Conservation (phyloP, 495 filamentous ascomycete genomes). For the Penicillium chermesinum region DNA sequence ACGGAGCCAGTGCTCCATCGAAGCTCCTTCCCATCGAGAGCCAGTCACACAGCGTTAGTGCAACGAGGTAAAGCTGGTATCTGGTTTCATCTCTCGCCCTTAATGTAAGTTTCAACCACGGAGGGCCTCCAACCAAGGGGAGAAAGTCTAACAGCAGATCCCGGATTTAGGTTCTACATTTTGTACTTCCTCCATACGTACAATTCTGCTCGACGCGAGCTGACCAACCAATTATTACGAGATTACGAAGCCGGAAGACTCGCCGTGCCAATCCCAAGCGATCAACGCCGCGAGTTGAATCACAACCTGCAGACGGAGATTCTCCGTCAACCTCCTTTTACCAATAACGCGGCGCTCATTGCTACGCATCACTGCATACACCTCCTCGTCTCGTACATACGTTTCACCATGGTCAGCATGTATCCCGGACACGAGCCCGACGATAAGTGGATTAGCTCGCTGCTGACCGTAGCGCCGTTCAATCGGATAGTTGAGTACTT, state of each 20-base stretch:
- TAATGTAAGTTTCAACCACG: slow-evolving; percentile 29
- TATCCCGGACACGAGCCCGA: slow-evolving; percentile 27
- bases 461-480: slow-evolving; percentile 41
- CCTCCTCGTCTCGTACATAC: slow-evolving; percentile 37
- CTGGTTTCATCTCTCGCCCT: slow-evolving; percentile 37
- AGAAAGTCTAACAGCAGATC: neutral
- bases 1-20: slow-evolving; percentile 29
- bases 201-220: slow-evolving; percentile 37
- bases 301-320: slow-evolving; percentile 36
- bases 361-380: slow-evolving; percentile 45
- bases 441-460: slow-evolving; percentile 42
- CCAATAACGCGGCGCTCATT: slow-evolving; percentile 37
- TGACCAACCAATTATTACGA: slow-evolving; percentile 36
- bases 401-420: slow-evolving; percentile 26
- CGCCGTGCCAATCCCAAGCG: slow-evolving; percentile 32
- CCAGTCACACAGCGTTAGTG: slow-evolving; percentile 30
- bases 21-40: slow-evolving; percentile 26
- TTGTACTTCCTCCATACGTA: slow-evolving; percentile 42
- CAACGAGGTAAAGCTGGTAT: slow-evolving; percentile 31
- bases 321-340: slow-evolving; percentile 40
- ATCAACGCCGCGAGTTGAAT: slow-evolving; percentile 35
- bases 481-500: slow-evolving; percentile 40
- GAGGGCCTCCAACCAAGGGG: neutral
- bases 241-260: slow-evolving; percentile 39
- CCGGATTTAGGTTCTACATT: slow-evolving; percentile 43